Evolutionary conservation across 371 early-diverging fungal genomes (phyloP), one percentile per base, ranked within the genome.

Genomic region (Mucor indicus): DNA sequence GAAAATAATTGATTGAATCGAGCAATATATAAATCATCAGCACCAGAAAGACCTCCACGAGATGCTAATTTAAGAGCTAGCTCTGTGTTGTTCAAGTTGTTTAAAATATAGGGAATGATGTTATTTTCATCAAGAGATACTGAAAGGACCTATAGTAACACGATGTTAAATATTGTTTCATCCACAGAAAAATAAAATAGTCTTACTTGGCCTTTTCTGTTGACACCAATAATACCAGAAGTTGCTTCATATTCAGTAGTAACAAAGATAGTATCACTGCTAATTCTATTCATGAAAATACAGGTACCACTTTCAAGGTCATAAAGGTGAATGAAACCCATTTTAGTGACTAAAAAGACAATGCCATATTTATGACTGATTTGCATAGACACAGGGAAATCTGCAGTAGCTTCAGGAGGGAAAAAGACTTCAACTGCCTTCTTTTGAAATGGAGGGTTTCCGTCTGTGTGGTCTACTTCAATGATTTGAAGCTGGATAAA

Each of bases 351-450:
- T 43, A 98, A 66, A 68, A 85, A 98, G 48, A 95, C 87, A 37
- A 97, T 79, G 56, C 89, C 90, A 64, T 92, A 93, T 72, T 90
- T 91, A 37, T 87, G 81, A 44, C 90, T 86, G 49, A 95, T 81
- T 75, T 98, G 97, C 95, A 96, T 92, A 8, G 95, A 82, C 3
- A 98, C 96, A 22, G 98, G 98, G 76, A 98, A 98, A 69, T 98
- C 98, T 39, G 72, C 79, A 20, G 77, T 83, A 11, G 94, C 95
- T 67, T 96, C 98, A 19, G 94, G 82, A 21, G 98, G 97, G 83
- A 98, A 98, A 63, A 82, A 91, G 13, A 98, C 80, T 61, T 97
- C 98, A 15, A 92, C 90, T 2, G 92, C 84, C 57, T 86, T 85
- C 78, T 98, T 98, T 51, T 81, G 81, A 69, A 91, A 96, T n/a